Conservation (phyloP, 768 basidiomycete species). For the Calocybe cyanea region DNA sequence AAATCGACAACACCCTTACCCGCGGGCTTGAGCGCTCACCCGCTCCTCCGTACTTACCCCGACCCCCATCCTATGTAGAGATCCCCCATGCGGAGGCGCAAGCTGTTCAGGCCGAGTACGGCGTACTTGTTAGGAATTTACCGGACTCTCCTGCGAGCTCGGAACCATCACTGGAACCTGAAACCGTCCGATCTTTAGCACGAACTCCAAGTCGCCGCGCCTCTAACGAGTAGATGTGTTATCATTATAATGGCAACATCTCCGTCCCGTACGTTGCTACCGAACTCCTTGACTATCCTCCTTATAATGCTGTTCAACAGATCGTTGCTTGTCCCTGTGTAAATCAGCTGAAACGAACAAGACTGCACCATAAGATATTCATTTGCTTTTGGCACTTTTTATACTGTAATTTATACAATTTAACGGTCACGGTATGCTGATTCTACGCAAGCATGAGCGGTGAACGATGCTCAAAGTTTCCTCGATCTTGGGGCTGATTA, state of each 20-base stretch:
- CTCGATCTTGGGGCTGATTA: too few relatives aligned
- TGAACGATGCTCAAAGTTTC: too few relatives aligned
- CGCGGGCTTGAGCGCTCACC: too few relatives aligned
- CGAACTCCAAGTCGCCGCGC: slow-evolving; percentile 4
- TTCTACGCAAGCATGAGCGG: too few relatives aligned
- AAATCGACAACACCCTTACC: too few relatives aligned
- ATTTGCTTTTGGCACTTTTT: background rate
- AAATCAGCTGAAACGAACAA: background rate
- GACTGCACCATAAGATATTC: background rate
- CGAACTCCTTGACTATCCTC: too few relatives aligned
- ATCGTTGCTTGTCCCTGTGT: background rate
- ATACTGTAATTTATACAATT: too few relatives aligned
- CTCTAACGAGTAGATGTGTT: background rate
- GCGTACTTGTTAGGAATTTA: slow-evolving; percentile 11
- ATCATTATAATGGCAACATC: too few relatives aligned
- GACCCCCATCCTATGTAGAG: slow-evolving; percentile 42
- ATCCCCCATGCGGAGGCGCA: background rate
- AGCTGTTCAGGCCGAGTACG: slow-evolving; percentile 9
- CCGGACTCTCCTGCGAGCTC: slow-evolving; percentile 11
- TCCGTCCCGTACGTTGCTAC: too few relatives aligned
- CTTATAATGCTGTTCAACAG: background rate
- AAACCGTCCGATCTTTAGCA: background rate
- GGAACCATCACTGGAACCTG: background rate
- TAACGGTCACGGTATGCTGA: too few relatives aligned
- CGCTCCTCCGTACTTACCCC: slow-evolving; percentile 50